Evolutionary conservation across 345 rosid species (phyloP).

Genomic region (Acer campestre): DNA sequence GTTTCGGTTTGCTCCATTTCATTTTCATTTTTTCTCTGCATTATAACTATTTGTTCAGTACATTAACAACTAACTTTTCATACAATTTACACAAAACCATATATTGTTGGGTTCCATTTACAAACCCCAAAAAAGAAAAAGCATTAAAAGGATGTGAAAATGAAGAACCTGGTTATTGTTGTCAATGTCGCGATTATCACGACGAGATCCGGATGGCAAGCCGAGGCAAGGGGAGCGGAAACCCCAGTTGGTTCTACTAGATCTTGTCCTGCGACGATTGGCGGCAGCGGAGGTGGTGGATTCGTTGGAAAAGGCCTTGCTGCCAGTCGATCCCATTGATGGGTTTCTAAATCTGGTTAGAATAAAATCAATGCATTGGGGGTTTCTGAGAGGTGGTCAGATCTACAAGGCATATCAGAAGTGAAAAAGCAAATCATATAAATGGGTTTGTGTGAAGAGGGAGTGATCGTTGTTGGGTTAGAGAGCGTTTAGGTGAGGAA

Average conservation of each 20-base stretch:
- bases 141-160: neutral
- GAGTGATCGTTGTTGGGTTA: neutral
- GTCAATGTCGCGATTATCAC: slow-evolving; percentile 20
- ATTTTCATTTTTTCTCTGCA: slow-evolving; percentile 37
- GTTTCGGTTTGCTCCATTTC: slow-evolving; percentile 25
- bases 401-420: neutral
- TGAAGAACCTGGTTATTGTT: slow-evolving; percentile 39
- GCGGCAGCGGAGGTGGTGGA: slow-evolving; percentile 22
- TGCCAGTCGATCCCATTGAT: slow-evolving; percentile 75
- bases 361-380: neutral
- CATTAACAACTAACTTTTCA: neutral
- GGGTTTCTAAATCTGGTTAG: neutral
- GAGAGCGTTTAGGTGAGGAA: slow-evolving; percentile 22
- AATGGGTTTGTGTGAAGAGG: neutral
- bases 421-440: neutral
- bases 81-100: no score
- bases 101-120: neutral
- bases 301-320: slow-evolving; percentile 50
- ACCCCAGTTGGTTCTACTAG: slow-evolving; percentile 52
- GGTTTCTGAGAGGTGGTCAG: neutral
- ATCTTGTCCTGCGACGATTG: slow-evolving; percentile 37
- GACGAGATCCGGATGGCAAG: slow-evolving; percentile 59
- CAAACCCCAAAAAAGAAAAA: neutral
- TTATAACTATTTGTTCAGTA: neutral
- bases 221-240: slow-evolving; percentile 77